Conservation (phyloP, 805 yeast genomes). For the Lachancea kluyveri region DNA sequence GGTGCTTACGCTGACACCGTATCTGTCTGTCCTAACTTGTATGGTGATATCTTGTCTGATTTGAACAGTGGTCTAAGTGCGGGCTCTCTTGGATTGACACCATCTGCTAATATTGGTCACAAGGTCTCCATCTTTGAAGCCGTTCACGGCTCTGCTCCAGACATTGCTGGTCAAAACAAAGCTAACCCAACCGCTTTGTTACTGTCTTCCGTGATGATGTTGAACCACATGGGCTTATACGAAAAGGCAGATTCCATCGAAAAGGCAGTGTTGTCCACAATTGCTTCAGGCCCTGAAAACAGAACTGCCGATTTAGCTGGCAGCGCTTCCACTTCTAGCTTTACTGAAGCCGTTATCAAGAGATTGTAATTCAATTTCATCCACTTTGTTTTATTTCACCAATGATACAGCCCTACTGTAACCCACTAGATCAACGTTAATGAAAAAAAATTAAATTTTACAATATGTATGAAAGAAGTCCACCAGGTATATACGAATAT, state of each 20-base stretch:
- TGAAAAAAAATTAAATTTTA: too few relatives aligned
- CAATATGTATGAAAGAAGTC: too few relatives aligned
- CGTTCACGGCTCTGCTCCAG: conserved; percentile 99
- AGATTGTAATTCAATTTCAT: conserved; percentile 27
- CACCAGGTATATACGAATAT: too few relatives aligned
- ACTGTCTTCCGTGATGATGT: conserved; percentile 97
- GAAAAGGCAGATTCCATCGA: conserved; percentile 80
- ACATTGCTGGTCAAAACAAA: conserved; percentile 96
- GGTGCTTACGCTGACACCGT: conserved; percentile 77
- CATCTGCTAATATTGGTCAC: conserved; percentile 99
- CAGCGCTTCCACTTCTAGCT: conserved; percentile 78
- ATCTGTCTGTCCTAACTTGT: conserved; percentile 96
- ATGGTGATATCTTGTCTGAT: conserved; percentile 99
- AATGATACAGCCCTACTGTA: too few relatives aligned
- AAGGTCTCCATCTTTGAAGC: conserved; percentile 98
- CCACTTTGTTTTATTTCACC: too few relatives aligned
- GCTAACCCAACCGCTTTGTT: conserved; percentile 98
- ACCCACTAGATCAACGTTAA: too few relatives aligned
- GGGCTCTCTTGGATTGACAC: conserved; percentile 98
- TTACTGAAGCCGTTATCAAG: conserved; percentile 85
- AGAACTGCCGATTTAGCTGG: conserved; percentile 97
- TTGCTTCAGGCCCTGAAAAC: conserved; percentile 93
- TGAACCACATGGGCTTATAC: conserved; percentile 93
- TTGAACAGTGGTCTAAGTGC: conserved; percentile 88
- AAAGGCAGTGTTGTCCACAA: conserved; percentile 75